Evolutionary conservation across 371 early-diverging fungal genomes (phyloP).

Genomic region (Apophysomyces variabilis): DNA sequence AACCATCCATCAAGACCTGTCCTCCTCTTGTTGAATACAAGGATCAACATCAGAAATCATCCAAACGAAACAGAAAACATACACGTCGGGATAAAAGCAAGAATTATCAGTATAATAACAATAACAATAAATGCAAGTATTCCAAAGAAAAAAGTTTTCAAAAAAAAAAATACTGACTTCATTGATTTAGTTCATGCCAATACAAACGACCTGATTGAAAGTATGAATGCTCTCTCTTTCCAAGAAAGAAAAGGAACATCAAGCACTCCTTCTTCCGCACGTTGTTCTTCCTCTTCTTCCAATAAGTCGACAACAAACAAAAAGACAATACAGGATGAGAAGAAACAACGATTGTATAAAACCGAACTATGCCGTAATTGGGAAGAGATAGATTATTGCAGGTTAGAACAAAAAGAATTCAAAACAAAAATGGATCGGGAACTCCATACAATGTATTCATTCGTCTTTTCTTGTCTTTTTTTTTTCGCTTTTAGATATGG

Average conservation of each 20-base stretch:
- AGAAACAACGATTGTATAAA: slow-evolving; percentile 28
- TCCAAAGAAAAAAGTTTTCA: not conserved
- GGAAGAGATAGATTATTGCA: slow-evolving; percentile 25
- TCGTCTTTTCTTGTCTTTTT: not conserved
- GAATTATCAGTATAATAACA: not conserved
- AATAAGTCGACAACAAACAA: not conserved
- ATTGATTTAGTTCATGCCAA: not conserved
- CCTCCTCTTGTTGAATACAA: no score
- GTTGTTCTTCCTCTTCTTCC: not conserved
- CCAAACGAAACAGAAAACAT: not conserved
- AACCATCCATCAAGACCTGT: no score
- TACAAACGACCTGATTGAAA: not conserved
- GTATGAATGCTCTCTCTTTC: not conserved
- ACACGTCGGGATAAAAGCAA: not conserved
- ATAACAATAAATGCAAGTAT: slow-evolving; percentile 1
- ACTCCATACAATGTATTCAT: not conserved
- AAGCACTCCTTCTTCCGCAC: not conserved
- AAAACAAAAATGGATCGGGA: no score
- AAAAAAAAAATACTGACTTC: not conserved
- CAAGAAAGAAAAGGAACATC: not conserved
- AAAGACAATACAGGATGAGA: slow-evolving; percentile 17
- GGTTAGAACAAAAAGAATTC: slow-evolving; percentile 7
- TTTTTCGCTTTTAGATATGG: slow-evolving; percentile 66
- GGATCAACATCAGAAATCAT: not conserved
- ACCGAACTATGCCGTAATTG: slow-evolving; percentile 34